These are phyloP conservation scores for Bryoglossum gracile DNA, from an alignment of 495 filamentous ascomycete species.

Conservation along the genomic window DNA sequence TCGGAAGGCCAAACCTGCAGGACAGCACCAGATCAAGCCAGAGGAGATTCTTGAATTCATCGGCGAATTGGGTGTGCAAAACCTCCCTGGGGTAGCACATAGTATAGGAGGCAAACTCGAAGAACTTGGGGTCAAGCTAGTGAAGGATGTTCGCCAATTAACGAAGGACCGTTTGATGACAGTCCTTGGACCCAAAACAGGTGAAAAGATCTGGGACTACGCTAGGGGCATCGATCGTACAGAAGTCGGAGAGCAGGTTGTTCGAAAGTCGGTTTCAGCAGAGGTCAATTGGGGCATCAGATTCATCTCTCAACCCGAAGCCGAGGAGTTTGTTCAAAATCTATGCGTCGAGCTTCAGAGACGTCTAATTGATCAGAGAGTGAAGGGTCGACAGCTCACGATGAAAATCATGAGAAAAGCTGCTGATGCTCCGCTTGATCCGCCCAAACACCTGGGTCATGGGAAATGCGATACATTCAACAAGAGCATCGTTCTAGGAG, in stretches of 20 bases:
- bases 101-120: constrained; percentile 79
- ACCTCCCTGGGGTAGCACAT: constrained; percentile 81
- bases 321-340: constrained; percentile 79
- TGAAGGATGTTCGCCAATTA: constrained; percentile 71
- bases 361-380: constrained; percentile 68
- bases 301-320: constrained; percentile 82
- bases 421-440: constrained; percentile 79
- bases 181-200: constrained; percentile 81
- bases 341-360: constrained; percentile 76
- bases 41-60: constrained; percentile 73
- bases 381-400: constrained; percentile 80
- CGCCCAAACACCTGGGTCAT: constrained; percentile 90
- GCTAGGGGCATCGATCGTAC: constrained; percentile 78
- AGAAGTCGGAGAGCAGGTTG: constrained; percentile 75
- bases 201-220: constrained; percentile 86
- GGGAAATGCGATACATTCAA: constrained; percentile 92
- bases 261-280: constrained; percentile 85
- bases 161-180: constrained; percentile 67
- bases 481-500: constrained; percentile 74
- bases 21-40: constrained; percentile 79
- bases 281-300: constrained; percentile 98
- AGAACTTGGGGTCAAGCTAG: constrained; percentile 73
- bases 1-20: constrained; percentile 88
- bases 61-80: constrained; percentile 63
- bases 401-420: constrained; percentile 90